Percentiles rank a stretch among this genome's conserved stretches.
Evolutionary conservation across 2,329 filamentous ascomycete genomes (phyloP).

Genomic region (Zalaria obscura): DNA sequence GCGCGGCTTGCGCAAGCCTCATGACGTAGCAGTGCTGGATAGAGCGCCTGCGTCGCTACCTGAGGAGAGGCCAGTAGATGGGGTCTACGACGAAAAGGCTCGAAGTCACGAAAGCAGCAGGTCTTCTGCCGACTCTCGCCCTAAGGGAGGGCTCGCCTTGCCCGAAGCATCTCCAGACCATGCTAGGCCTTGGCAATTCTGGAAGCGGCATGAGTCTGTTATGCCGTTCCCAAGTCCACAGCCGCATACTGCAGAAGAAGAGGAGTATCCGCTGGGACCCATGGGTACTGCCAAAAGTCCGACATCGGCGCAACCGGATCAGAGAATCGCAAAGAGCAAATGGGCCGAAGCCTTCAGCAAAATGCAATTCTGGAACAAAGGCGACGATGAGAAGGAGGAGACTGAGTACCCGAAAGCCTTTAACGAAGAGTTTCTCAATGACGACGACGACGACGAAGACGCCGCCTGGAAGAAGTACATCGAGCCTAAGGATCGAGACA

Average conservation of each 20-base stretch:
- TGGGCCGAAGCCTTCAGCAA: slow-evolving; percentile 11
- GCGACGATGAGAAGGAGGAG: slow-evolving; percentile 12
- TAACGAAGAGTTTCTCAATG: slow-evolving; percentile 40
- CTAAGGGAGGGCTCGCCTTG: neutral
- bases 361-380: slow-evolving; percentile 16
- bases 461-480: slow-evolving; percentile 75
- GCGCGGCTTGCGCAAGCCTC: slow-evolving; percentile 1
- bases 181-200: neutral
- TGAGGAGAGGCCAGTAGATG: no score
- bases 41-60: neutral
- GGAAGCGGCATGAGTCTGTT: slow-evolving; percentile 7
- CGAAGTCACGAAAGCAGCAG: neutral
- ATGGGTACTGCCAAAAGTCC: slow-evolving; percentile 4
- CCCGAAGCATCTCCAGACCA: neutral
- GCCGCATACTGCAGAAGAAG: slow-evolving; percentile 20
- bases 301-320: slow-evolving; percentile 5
- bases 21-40: slow-evolving; percentile 2
- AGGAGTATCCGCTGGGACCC: slow-evolving; percentile 14
- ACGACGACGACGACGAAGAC: slow-evolving; percentile 47
- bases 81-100: no score
- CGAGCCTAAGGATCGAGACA: slow-evolving; percentile 68
- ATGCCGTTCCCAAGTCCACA: slow-evolving; percentile 29
- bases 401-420: slow-evolving; percentile 46
- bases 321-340: slow-evolving; percentile 11
- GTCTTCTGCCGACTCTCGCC: neutral